Evolutionary conservation across 2,329 filamentous ascomycete genomes (phyloP), one percentile per base, ranked within the genome.

Genomic region (Peltaster fructicola): DNA sequence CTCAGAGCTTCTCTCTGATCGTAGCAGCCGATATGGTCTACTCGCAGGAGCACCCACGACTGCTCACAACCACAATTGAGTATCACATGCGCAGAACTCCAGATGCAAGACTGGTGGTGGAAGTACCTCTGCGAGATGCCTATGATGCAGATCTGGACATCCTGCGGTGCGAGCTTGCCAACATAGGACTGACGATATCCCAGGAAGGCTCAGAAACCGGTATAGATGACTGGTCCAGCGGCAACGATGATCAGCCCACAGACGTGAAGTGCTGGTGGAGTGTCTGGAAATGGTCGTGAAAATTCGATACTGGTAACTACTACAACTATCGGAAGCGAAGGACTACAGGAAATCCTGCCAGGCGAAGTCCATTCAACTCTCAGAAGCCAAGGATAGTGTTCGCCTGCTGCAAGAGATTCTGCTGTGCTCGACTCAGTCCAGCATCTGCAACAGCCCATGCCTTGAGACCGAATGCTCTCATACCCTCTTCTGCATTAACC

Each of bases 11-110:
- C 34, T 44, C 49, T 8, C 55, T 92, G 27, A 69, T 95, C 20
- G 61, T 98, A 3, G 80, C 71, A 2, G 81, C 85, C 3, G 88
- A 98, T 48, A 68, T 80, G 1, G 57, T 98, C 11, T 95, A 95
- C 51, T 81, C 84, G 22, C 65, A 82, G 23, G 65, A 77, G 4
- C 88, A 95, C 43, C 81, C 85, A 0, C 52, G 49, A 3, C 66
- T 88, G 41, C 63, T 95, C 12, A 70, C 73, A 0, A 59, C 69
- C 8, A 73, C 78, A 8, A 71, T 95, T 21, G 52, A 60, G 7
- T 53, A 63, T 18, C 80, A 82, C 52, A 58, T 93, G 7, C 62
- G 61, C 6, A 51, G 57, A 8, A 58, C 57, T 3, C 28, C 48
- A 0, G 54, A 63, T 14, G 67, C 79, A 2, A 63, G 76, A 17